Evolutionary conservation across 352 stramenopile genomes (phyloP).

Genomic region (Phytophthora melonis): DNA sequence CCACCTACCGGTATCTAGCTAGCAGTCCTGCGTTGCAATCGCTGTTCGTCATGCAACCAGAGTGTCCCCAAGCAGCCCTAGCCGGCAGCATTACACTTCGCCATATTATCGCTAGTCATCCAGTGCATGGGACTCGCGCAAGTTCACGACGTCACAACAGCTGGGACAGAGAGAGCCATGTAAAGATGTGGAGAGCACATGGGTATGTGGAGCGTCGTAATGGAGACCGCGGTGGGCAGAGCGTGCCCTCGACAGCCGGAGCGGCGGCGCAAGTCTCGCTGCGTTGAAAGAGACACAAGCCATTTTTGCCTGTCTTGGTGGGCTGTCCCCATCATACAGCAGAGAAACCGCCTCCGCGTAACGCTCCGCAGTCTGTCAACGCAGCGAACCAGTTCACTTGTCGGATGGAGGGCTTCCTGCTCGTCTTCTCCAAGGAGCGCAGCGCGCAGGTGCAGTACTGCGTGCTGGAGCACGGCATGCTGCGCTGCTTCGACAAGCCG

Average conservation of each 20-base stretch:
- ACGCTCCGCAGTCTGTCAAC: constrained; percentile 17
- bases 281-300: constrained; percentile 26
- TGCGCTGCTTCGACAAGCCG: constrained; percentile 59
- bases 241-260: constrained; percentile 23
- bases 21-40: no score
- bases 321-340: constrained; percentile 3
- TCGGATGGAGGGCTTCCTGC: constrained; percentile 80
- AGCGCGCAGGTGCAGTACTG: constrained; percentile 67
- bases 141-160: constrained; percentile 14
- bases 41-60: no score
- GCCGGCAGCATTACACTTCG: no score
- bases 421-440: constrained; percentile 60
- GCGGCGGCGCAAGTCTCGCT: constrained; percentile 14
- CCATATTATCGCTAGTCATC: neutral
- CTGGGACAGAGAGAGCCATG: constrained; percentile 29
- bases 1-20: no score
- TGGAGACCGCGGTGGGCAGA: constrained; percentile 27
- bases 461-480: constrained; percentile 71
- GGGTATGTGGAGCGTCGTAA: constrained; percentile 20
- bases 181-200: constrained; percentile 11
- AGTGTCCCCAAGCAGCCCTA: no score
- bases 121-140: neutral
- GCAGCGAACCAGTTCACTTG: constrained; percentile 9
- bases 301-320: constrained; percentile 22
- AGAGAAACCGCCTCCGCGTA: constrained; percentile 12